Conservation (phyloP, 106 monocot species). For the Platanthera guangdongensis region DNA sequence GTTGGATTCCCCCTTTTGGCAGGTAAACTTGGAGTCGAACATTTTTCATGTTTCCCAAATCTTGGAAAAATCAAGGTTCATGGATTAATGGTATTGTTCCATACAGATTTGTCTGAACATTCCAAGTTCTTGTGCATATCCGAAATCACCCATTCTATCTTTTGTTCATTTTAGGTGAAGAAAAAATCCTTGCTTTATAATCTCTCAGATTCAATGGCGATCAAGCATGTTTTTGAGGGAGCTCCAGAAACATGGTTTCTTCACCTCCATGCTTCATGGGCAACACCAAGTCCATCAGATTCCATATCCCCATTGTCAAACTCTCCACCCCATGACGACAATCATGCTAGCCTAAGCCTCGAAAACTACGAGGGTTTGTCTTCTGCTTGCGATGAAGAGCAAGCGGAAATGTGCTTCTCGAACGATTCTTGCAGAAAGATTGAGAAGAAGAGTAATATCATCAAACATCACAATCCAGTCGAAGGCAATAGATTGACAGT, state of each 20-base stretch:
- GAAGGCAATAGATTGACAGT: neutral
- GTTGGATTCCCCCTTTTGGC: neutral
- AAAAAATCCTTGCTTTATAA: slow-evolving; percentile 24
- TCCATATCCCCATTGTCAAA: neutral
- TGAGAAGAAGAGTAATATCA: neutral
- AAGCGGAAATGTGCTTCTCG: neutral
- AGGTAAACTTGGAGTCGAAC: slow-evolving; percentile 32
- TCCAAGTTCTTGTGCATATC: neutral
- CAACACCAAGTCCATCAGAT: neutral
- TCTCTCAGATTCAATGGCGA: slow-evolving; percentile 29
- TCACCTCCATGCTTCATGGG: slow-evolving; percentile 12
- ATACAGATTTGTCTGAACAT: neutral
- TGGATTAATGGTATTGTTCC: slow-evolving; percentile 20
- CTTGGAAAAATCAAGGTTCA: slow-evolving; percentile 37
- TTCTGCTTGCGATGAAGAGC: neutral
- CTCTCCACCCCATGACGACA: neutral
- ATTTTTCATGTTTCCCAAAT: slow-evolving; percentile 22
- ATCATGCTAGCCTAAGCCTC: neutral
- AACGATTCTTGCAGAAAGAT: neutral
- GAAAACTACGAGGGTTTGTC: neutral
- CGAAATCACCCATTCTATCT: neutral
- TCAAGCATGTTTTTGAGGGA: slow-evolving; percentile 21
- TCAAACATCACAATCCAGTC: neutral
- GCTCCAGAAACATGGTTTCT: slow-evolving; percentile 25
- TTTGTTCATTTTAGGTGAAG: slow-evolving; percentile 24